Conservation (phyloP, 768 basidiomycete species). For the Mycena amicta region DNA sequence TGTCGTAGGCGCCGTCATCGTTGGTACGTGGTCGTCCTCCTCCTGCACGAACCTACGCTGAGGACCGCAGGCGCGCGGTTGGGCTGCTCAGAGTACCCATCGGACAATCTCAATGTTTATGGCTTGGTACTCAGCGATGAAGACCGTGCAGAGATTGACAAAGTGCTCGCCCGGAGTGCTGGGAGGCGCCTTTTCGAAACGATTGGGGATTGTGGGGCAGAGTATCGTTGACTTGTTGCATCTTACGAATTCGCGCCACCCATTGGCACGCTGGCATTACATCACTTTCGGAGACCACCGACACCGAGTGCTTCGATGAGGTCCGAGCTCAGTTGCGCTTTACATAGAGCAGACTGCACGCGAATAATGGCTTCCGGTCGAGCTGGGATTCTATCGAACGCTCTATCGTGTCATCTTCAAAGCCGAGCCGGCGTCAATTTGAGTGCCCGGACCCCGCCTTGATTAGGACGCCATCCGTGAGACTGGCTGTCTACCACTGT, state of each 20-base stretch:
- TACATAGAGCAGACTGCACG: background rate
- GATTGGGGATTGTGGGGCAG: slow-evolving; percentile 84
- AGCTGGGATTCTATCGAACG: too few species aligned
- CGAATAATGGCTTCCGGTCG: too few species aligned
- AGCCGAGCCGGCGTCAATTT: too few species aligned
- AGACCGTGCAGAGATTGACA: slow-evolving; percentile 66
- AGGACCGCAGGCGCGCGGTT: slow-evolving; percentile 60
- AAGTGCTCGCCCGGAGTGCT: slow-evolving; percentile 62
- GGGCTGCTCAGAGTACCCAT: slow-evolving; percentile 72
- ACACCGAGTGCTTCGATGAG: background rate
- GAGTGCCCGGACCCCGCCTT: too few species aligned
- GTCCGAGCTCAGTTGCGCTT: background rate
- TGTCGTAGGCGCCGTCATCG: slow-evolving; percentile 81
- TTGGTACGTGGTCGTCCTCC: slow-evolving; percentile 51
- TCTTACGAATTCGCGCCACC: background rate
- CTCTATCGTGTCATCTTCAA: too few species aligned
- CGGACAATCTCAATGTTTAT: slow-evolving; percentile 69
- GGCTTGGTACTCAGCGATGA: slow-evolving; percentile 55
- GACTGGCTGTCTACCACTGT: too few species aligned
- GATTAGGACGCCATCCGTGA: too few species aligned
- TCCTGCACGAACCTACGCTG: background rate
- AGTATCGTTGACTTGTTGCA: slow-evolving; percentile 58
- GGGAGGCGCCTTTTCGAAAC: slow-evolving; percentile 61
- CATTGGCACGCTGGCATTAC: background rate
- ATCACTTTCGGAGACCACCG: background rate